Evolutionary conservation across 1,139 yeast species (phyloP).

Genomic region (Yamadazyma taylorii): DNA sequence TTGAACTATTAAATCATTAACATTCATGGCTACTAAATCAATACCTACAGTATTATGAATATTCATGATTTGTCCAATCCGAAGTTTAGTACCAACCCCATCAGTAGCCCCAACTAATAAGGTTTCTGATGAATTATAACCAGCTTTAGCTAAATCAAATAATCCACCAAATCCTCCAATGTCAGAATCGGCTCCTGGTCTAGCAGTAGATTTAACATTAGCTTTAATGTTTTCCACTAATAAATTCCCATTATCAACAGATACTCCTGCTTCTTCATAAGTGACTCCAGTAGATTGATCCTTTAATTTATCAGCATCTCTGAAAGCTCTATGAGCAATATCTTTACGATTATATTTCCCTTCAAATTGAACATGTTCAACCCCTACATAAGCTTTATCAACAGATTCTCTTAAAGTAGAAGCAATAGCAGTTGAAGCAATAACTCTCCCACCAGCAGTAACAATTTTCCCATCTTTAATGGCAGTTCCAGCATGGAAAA

Average conservation of each 20-base stretch:
- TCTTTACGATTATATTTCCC: constrained; percentile 86
- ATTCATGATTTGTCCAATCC: constrained; percentile 87
- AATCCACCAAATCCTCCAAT: constrained; percentile 99
- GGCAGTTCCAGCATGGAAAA: constrained; percentile 95
- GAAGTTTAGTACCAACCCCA: constrained; percentile 97
- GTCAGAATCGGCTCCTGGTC: constrained; percentile 96
- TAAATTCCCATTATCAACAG: constrained; percentile 91
- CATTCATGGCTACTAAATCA: constrained; percentile 98
- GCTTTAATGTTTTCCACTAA: constrained; percentile 89
- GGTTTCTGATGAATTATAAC: constrained; percentile 74
- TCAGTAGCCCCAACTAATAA: constrained; percentile 96
- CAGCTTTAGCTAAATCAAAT: constrained; percentile 86
- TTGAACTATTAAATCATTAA: constrained; percentile 94
- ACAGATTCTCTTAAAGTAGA: constrained; percentile 77
- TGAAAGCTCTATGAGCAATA: constrained; percentile 95
- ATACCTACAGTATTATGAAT: constrained; percentile 97
- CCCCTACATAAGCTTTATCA: constrained; percentile 82
- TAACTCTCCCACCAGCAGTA: constrained; percentile 95
- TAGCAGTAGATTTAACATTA: constrained; percentile 89
- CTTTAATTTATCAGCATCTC: constrained; percentile 39
- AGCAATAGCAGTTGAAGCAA: constrained; percentile 90
- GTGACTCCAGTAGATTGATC: constrained; percentile 50
- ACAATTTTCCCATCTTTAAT: constrained; percentile 56
- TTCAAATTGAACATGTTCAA: constrained; percentile 67
- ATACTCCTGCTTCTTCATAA: constrained; percentile 93